phyloP scores from a whole-genome alignment of 1,284 basidiomycete species.

The Marasmius sp. region DNA sequence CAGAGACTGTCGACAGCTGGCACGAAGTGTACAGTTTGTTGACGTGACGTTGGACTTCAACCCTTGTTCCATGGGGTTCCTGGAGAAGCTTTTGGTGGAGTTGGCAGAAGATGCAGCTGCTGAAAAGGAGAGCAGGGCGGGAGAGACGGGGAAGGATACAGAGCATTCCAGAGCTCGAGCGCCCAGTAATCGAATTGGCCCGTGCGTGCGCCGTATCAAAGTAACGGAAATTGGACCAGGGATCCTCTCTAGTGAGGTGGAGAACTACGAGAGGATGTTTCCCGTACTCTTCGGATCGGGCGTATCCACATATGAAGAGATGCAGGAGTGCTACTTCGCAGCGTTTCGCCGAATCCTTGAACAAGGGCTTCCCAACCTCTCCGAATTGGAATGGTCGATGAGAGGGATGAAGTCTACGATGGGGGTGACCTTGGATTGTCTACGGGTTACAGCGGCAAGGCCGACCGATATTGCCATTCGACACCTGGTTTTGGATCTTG shows the following conservation, averaged over 20 bases:
- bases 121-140: not conserved
- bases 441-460: constrained; percentile 5
- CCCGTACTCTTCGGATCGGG: not conserved
- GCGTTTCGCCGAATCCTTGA: constrained; percentile 1
- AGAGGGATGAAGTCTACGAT: constrained; percentile 10
- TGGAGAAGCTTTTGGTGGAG: constrained; percentile 6
- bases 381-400: constrained; percentile 25
- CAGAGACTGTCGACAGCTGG: constrained; percentile 25
- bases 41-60: constrained; percentile 19
- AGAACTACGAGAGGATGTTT: constrained; percentile 6
- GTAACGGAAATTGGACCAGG: constrained; percentile 9
- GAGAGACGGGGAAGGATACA: not conserved
- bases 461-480: constrained; percentile 18
- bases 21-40: constrained; percentile 24
- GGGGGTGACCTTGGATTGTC: not conserved
- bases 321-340: constrained; percentile 6
- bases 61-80: constrained; percentile 6
- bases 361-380: constrained; percentile 23
- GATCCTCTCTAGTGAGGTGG: not conserved
- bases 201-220: constrained; percentile 23
- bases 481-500: constrained; percentile 12
- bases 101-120: not conserved
- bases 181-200: constrained; percentile 10
- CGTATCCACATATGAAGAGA: not conserved
- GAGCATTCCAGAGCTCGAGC: not conserved